phyloP scores from a whole-genome alignment of 139 green algal genomes.

The Chlorella sp. region DNA sequence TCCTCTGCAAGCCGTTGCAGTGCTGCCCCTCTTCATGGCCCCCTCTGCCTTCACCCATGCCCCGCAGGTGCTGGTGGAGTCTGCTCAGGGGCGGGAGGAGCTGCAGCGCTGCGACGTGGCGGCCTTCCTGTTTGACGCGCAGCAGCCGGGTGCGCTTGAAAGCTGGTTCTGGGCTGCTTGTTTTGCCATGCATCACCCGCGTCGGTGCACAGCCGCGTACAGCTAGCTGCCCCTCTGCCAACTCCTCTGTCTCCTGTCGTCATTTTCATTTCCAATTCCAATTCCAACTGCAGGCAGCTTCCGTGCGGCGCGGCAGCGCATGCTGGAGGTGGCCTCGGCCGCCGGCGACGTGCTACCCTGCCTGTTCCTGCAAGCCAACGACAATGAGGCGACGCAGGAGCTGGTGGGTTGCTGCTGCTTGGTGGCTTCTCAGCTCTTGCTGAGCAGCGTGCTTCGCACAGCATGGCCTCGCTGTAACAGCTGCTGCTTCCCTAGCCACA shows the following conservation, averaged over 20 bases:
- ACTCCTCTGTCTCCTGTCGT: conserved; percentile 3
- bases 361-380: conserved; percentile 68
- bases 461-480: too few relatives aligned
- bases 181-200: too few relatives aligned
- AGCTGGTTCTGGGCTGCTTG: too few relatives aligned
- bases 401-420: neutral
- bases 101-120: conserved; percentile 62
- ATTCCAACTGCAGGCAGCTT: conserved; percentile 26
- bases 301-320: conserved; percentile 5
- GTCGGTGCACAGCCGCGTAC: neutral
- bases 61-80: conserved; percentile 21
- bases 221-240: neutral
- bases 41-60: too few relatives aligned
- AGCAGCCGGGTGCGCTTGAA: conserved; percentile 36
- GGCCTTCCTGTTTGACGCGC: conserved; percentile 75
- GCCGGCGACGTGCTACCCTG: conserved; percentile 71
- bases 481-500: too few relatives aligned
- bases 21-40: too few relatives aligned
- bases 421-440: neutral
- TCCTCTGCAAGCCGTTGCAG: too few relatives aligned
- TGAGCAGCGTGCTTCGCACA: too few relatives aligned
- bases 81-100: neutral
- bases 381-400: conserved; percentile 53
- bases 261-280: too few relatives aligned
- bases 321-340: conserved; percentile 45